phyloP scores from a whole-genome alignment of 2,329 filamentous ascomycete genomes.

The Nectriaceae sp. region DNA sequence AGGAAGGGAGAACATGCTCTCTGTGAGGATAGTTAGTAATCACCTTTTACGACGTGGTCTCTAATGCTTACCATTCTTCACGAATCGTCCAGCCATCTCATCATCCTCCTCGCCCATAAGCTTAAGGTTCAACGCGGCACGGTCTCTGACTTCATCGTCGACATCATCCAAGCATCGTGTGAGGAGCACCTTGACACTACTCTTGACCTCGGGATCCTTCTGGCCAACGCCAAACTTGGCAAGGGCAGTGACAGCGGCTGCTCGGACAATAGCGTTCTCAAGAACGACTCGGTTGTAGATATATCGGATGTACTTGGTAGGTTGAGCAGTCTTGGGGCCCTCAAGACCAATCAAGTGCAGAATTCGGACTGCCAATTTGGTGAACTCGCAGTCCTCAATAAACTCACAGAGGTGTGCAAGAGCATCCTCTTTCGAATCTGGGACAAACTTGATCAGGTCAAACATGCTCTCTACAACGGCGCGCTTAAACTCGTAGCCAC shows the following conservation, averaged over 20 bases:
- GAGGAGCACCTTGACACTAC: conserved; percentile 88
- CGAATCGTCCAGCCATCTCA: conserved; percentile 81
- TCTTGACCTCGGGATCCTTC: conserved; percentile 95
- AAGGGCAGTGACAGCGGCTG: conserved; percentile 90
- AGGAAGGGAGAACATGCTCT: conserved; percentile 92
- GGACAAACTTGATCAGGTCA: conserved; percentile 97
- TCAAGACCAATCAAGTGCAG: conserved; percentile 92
- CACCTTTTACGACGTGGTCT: fast-evolving
- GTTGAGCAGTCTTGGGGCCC: conserved; percentile 91
- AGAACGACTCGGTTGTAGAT: conserved; percentile 98
- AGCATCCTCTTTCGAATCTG: conserved; percentile 78
- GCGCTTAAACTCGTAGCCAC: conserved; percentile 97
- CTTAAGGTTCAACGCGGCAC: conserved; percentile 87
- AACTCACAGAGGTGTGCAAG: conserved; percentile 97
- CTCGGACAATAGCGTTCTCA: conserved; percentile 94
- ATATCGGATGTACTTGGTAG: conserved; percentile 98
- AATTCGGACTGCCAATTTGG: conserved; percentile 93
- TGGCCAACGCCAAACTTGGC: conserved; percentile 98
- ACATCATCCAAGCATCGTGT: conserved; percentile 94
- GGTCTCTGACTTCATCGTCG: conserved; percentile 95
- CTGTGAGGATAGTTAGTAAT: conserved; percentile 45
- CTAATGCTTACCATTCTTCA: conserved; percentile 75
- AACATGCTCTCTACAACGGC: conserved; percentile 99
- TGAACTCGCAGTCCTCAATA: conserved; percentile 99
- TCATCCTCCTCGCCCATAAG: conserved; percentile 93